Percentiles rank a stretch among this genome's conserved stretches.
Evolutionary conservation across 2,329 filamentous ascomycete species (phyloP).

Genomic region (Cercospora berteroae): DNA sequence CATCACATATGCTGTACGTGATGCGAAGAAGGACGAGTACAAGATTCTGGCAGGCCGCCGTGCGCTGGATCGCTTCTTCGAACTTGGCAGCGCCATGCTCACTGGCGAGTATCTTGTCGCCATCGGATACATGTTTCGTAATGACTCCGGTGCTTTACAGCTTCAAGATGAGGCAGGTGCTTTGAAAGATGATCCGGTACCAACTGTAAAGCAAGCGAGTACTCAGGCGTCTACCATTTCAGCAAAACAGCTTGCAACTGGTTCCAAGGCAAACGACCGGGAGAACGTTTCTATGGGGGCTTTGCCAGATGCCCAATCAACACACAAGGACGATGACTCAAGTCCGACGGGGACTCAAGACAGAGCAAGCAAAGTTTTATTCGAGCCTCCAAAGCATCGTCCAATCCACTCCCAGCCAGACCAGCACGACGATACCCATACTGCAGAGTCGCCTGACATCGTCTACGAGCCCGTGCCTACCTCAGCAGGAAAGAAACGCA

Average conservation of each 20-base stretch:
- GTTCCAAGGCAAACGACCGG: background rate
- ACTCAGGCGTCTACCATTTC: background rate
- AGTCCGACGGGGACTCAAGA: background rate
- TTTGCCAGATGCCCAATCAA: background rate
- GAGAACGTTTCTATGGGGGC: background rate
- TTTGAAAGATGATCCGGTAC: background rate
- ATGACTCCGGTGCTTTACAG: background rate
- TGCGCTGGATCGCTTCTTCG: background rate
- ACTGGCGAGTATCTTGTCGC: background rate
- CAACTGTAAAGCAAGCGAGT: no score
- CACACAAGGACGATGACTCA: background rate
- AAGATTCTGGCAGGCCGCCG: background rate
- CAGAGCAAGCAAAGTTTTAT: background rate
- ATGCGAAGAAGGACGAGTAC: background rate
- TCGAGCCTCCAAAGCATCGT: background rate
- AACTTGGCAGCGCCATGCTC: background rate
- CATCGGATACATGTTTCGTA: background rate
- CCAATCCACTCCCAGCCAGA: background rate
- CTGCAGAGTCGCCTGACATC: background rate
- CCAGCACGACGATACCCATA: background rate
- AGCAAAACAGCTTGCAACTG: background rate
- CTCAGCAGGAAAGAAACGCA: background rate
- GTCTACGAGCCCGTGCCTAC: background rate
- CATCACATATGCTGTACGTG: constrained; percentile 1
- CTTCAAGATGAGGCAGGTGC: background rate